These are phyloP conservation scores for Salix udensis DNA, from an alignment of 345 rosid genomes.

Conservation along the genomic window DNA sequence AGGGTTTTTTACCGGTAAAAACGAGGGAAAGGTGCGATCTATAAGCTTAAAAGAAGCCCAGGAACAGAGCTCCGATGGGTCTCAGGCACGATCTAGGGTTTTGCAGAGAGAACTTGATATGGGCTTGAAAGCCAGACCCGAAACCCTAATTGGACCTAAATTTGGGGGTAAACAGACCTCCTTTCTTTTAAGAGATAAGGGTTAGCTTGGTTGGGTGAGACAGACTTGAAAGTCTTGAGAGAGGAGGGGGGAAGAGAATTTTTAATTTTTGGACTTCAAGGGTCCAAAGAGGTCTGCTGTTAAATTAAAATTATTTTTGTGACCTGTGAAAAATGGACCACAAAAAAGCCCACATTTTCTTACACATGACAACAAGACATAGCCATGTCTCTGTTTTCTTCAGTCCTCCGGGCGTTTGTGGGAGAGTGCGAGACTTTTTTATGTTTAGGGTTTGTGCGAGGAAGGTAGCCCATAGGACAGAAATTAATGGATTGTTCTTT, in stretches of 20 bases:
- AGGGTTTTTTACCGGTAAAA: constrained; percentile 14
- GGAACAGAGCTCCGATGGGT: constrained; percentile 9
- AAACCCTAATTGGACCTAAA: constrained; percentile 47
- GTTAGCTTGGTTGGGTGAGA: background rate
- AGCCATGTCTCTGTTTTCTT: background rate
- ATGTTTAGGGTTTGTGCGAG: background rate
- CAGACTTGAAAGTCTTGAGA: background rate
- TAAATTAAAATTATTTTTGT: background rate
- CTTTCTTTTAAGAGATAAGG: background rate
- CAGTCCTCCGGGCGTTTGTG: too few relatives aligned
- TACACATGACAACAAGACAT: background rate
- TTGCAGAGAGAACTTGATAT: constrained; percentile 25
- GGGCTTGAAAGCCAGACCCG: constrained; percentile 54
- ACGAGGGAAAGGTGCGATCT: constrained; percentile 4
- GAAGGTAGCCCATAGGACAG: background rate
- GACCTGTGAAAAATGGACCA: background rate
- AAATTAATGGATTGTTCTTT: background rate
- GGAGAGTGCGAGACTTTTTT: background rate
- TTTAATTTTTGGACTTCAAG: background rate
- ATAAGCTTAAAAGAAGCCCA: constrained; percentile 3
- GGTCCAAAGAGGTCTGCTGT: background rate
- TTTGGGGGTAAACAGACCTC: background rate
- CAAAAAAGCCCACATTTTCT: background rate
- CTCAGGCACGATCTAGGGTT: constrained; percentile 34
- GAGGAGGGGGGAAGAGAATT: background rate